Evolutionary conservation across 2,329 filamentous ascomycete species (phyloP).

Genomic region (Monilinia aucupariae): DNA sequence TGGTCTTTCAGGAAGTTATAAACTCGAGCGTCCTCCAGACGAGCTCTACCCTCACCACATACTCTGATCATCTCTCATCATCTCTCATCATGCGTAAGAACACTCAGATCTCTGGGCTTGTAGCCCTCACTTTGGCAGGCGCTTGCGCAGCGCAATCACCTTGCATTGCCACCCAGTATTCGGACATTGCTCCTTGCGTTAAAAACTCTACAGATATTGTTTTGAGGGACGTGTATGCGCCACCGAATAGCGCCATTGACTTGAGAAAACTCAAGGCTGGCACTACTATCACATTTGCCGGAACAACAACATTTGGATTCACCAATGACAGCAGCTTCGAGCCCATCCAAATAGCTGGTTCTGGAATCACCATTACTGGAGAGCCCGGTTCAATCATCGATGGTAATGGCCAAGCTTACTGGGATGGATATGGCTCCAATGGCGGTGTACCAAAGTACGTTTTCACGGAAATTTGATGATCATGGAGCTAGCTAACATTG

Average conservation of each 20-base stretch:
- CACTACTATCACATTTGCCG: constrained; percentile 55
- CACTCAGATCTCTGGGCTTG: background rate
- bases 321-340: constrained; percentile 28
- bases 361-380: constrained; percentile 48
- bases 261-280: constrained; percentile 47
- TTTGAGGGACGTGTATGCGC: constrained; percentile 51
- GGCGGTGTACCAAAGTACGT: constrained; percentile 41
- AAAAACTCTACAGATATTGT: constrained; percentile 49
- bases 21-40: background rate
- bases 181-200: constrained; percentile 45
- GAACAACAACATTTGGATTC: constrained; percentile 44
- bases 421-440: constrained; percentile 56
- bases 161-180: constrained; percentile 37
- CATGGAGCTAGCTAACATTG: background rate
- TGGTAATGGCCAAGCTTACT: constrained; percentile 48
- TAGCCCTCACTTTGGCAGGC: constrained; percentile 1
- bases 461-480: background rate
- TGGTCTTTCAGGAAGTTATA: constrained; percentile 3
- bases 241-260: constrained; percentile 52
- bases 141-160: background rate
- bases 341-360: constrained; percentile 48
- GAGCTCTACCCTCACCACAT: background rate
- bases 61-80: background rate
- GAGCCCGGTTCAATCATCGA: constrained; percentile 50
- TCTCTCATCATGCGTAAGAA: constrained; percentile 2